Base-by-base conservation (phyloP, 2,329 filamentous ascomycete genomes). In the Aspergillus viridinutans region DNA sequence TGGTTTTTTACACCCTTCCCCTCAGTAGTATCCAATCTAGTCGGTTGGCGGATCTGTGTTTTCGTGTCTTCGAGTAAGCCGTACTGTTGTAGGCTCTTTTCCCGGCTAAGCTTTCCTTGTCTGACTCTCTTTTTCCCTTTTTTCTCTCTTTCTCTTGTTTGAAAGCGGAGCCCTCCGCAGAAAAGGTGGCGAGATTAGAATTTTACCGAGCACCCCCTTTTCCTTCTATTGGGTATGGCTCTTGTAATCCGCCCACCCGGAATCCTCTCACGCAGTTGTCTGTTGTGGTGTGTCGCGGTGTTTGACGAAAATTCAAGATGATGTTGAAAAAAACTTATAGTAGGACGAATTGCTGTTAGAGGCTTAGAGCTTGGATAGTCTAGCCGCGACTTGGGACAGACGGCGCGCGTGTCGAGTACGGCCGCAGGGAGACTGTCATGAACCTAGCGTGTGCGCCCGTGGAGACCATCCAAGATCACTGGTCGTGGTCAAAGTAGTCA, bases 401-500 rank as follows among this genome's bases (percentile, higher is more conserved):
- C 55, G 63, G 64, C 64, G 56, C 61, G 61, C 56, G 58, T 58
- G 56, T 64, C 57, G 61, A 64, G 58, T 57, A 51, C 58, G 60
- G 60, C 54, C 50, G 54, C 56, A 58, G 54, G 62, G 60, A 61
- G 58, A 57, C 54, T 56, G 58, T 62, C 49, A 67, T 70, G 68
- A 71, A 70, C 69, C 69, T 71, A 72, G 69, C 69, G 69, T 67
- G 54, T 62, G 61, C 58, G 60, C 61, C 62, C 68, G 67, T 70
- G 68, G 65, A 61, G 63, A 69, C 64, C 55, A 64, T 62, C 64
- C 62, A 69, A 69, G 66, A 69, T 70, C 64, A 64, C 61, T 64
- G 62, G 64, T 56, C 56, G 52, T 58, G 50, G 58, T 57, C 62
- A 62, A 38, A 56, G 60, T 54, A 61, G 56, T 51, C 52, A 53